These are phyloP conservation scores for sorghum (Sorghum bicolor) DNA, from an alignment of 176 grass and related monocot species.

Conservation along the genomic window DNA sequence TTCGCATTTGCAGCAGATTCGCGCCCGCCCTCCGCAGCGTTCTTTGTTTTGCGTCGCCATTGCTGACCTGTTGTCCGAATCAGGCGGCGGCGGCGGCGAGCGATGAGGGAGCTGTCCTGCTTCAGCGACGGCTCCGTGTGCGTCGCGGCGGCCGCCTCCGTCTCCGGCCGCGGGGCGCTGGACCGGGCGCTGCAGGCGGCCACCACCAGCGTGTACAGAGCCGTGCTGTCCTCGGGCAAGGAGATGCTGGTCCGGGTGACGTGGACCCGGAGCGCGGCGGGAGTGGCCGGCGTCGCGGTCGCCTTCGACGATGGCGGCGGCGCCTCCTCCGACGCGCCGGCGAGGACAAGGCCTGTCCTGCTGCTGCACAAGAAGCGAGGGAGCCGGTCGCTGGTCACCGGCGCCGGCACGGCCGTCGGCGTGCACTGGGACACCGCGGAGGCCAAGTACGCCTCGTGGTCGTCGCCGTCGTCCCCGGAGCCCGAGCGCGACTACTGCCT, in stretches of 20 bases:
- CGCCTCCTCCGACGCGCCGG: background rate
- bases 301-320: conserved; percentile 41
- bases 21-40: background rate
- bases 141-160: conserved; percentile 24
- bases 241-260: conserved; percentile 52
- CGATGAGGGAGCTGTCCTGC: conserved; percentile 82
- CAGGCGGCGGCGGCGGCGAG: background rate
- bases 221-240: conserved; percentile 43
- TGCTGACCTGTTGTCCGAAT: background rate
- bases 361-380: conserved; percentile 56
- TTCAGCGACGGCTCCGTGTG: conserved; percentile 62
- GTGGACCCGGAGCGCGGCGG: conserved; percentile 50
- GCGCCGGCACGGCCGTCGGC: conserved; percentile 35
- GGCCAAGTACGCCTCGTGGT: conserved; percentile 37
- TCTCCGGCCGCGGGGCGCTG: conserved; percentile 40
- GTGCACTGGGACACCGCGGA: conserved; percentile 71
- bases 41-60: background rate
- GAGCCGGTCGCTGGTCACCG: conserved; percentile 44
- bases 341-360: conserved; percentile 9
- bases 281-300: conserved; percentile 33
- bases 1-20: background rate
- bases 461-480: conserved; percentile 26
- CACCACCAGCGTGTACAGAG: conserved; percentile 55
- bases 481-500: conserved; percentile 59
- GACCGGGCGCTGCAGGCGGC: conserved; percentile 52